Percentiles rank a stretch among this genome's conserved stretches.
These are phyloP conservation scores for Guyanaporus albipodus DNA, from an alignment of 768 basidiomycete genomes.

Conservation along the genomic window DNA sequence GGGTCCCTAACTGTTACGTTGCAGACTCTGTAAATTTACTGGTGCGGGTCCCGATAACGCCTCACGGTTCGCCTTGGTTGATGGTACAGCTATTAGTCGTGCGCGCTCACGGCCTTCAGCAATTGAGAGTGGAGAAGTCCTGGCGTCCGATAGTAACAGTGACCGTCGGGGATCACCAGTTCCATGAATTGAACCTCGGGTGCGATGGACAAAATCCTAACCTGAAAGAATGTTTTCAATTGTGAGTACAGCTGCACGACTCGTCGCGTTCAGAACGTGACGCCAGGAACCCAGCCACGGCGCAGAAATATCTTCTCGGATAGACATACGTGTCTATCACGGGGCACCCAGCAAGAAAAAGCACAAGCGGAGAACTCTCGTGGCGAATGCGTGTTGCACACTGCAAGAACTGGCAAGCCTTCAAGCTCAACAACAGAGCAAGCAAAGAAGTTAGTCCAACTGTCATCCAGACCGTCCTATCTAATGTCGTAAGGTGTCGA, in stretches of 20 bases:
- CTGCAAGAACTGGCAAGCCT: conserved; percentile 51
- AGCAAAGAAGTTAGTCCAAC: conserved; percentile 40
- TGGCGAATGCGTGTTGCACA: conserved; percentile 49
- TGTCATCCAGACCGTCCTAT: background rate
- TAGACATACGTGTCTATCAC: conserved; percentile 57
- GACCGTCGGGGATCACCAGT: conserved; percentile 48
- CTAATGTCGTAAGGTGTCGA: conserved; percentile 35
- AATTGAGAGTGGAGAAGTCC: conserved; percentile 54
- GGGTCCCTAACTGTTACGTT: background rate
- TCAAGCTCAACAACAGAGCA: conserved; percentile 37
- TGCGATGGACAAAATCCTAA: conserved; percentile 71
- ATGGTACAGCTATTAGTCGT: conserved; percentile 37
- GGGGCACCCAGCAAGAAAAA: conserved; percentile 62
- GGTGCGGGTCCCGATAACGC: background rate
- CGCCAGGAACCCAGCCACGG: conserved; percentile 34
- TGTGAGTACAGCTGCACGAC: conserved; percentile 39
- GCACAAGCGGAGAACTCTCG: conserved; percentile 48
- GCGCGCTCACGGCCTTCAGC: conserved; percentile 35
- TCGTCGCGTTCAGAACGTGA: background rate
- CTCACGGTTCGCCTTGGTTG: too few species aligned
- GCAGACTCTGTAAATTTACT: background rate
- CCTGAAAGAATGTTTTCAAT: conserved; percentile 45
- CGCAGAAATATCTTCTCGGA: conserved; percentile 34
- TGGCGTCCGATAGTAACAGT: conserved; percentile 67
- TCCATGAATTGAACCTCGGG: conserved; percentile 56